These are phyloP conservation scores for Aspergillus indologenus DNA, from an alignment of 495 filamentous ascomycete genomes.

Conservation along the genomic window DNA sequence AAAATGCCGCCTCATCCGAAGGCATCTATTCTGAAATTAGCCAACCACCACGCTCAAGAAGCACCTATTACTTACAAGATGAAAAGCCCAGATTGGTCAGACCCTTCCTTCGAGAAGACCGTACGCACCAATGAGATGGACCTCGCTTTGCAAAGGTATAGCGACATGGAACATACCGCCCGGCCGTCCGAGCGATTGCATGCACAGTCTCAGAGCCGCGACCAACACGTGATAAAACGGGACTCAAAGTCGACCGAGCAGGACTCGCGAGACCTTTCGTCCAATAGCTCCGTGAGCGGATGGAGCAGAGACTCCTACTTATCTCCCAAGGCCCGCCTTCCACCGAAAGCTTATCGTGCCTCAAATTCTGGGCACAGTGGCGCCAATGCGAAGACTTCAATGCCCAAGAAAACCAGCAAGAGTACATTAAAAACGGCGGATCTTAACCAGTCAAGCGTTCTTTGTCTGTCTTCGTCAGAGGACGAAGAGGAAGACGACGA, in stretches of 20 bases:
- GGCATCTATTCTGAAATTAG: neutral
- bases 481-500: conserved; percentile 46
- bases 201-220: conserved; percentile 22
- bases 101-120: conserved; percentile 32
- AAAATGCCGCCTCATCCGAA: conserved; percentile 26
- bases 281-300: conserved; percentile 20
- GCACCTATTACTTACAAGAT: conserved; percentile 23
- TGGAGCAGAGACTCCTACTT: conserved; percentile 25
- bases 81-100: conserved; percentile 25
- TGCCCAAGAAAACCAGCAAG: conserved; percentile 43
- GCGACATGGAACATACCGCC: conserved; percentile 19
- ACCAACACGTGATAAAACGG: conserved; percentile 21
- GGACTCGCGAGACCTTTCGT: conserved; percentile 16
- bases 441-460: conserved; percentile 50
- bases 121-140: conserved; percentile 42
- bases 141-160: conserved; percentile 34
- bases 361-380: conserved; percentile 16
- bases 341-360: conserved; percentile 6
- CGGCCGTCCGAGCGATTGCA: conserved; percentile 11
- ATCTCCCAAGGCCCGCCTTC: conserved; percentile 17
- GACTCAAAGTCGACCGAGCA: conserved; percentile 22
- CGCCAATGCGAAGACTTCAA: conserved; percentile 14
- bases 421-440: conserved; percentile 46
- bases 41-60: conserved; percentile 11
- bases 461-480: conserved; percentile 57